Evolutionary conservation across 345 rosid genomes (phyloP).

Genomic region (Streptanthus diversifolius): DNA sequence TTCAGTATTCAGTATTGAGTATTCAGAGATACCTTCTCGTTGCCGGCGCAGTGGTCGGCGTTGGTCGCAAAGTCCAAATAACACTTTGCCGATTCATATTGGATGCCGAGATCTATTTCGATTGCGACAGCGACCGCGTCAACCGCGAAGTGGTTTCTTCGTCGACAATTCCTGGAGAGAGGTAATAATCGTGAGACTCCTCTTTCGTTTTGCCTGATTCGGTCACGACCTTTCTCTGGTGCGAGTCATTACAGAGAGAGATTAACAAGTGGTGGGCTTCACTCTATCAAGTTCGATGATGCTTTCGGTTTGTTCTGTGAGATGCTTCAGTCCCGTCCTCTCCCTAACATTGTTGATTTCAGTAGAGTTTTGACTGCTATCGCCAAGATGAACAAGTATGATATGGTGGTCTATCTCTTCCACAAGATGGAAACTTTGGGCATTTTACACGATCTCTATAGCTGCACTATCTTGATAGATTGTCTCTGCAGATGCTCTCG

Average conservation of each 20-base stretch:
- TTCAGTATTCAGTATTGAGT: not conserved
- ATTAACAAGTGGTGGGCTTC: not conserved
- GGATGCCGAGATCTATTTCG: not conserved
- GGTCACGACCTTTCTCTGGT: not conserved
- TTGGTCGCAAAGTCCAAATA: not conserved
- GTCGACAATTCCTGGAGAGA: conserved; percentile 8
- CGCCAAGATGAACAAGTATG: conserved; percentile 16
- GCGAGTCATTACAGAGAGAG: conserved; percentile 11
- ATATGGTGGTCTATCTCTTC: conserved; percentile 6
- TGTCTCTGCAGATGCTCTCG: conserved; percentile 20
- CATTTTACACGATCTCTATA: conserved; percentile 13
- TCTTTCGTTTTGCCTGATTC: not conserved
- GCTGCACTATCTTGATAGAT: conserved; percentile 15
- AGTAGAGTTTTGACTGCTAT: not conserved
- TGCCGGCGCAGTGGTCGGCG: conserved; percentile 5
- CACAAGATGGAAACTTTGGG: conserved; percentile 17
- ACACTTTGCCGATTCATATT: not conserved
- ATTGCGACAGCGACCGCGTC: not conserved
- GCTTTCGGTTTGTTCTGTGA: conserved; percentile 17
- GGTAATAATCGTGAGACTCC: not conserved
- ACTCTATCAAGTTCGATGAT: conserved; percentile 20
- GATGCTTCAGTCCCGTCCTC: conserved; percentile 26
- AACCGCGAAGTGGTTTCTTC: conserved; percentile 9
- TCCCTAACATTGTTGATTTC: conserved; percentile 6
- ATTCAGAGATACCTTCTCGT: not conserved